Evolutionary conservation across 140 eudicot species (phyloP).

Genomic region (Ambrosia hybrid): DNA sequence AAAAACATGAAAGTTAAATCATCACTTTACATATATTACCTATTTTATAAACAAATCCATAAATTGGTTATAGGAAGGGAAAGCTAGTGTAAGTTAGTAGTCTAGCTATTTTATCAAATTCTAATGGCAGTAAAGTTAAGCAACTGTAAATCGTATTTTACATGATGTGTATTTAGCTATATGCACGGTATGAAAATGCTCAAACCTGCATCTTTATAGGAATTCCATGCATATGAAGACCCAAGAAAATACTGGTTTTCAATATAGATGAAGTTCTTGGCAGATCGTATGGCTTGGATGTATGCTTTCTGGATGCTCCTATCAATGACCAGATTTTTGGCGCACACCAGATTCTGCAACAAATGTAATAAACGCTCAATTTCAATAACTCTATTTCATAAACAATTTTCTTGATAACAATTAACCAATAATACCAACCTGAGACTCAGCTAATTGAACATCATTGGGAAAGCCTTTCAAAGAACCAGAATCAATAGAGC

Average conservation of each 20-base stretch:
- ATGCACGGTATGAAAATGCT: constrained; percentile 7
- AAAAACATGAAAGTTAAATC: background rate
- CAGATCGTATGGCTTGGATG: constrained; percentile 61
- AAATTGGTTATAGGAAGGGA: background rate
- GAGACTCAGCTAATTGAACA: constrained; percentile 43
- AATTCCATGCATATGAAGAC: constrained; percentile 58
- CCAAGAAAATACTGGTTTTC: constrained; percentile 71
- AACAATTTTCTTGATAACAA: background rate
- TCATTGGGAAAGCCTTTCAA: constrained; percentile 69
- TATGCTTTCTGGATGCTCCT: constrained; percentile 66
- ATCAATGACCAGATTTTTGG: constrained; percentile 52
- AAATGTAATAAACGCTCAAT: background rate
- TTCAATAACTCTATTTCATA: constrained; percentile 7
- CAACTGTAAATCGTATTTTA: too few species aligned
- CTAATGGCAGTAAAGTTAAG: too few species aligned
- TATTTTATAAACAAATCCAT: background rate
- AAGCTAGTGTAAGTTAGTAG: too few species aligned
- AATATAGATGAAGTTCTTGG: constrained; percentile 59
- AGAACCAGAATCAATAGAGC: constrained; percentile 80
- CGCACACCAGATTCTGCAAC: constrained; percentile 56
- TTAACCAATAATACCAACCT: constrained; percentile 29
- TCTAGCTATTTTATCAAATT: too few species aligned
- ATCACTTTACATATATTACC: background rate
- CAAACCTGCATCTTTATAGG: constrained; percentile 62
- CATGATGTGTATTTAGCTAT: too few species aligned